phyloP scores from a whole-genome alignment of 2,329 filamentous ascomycete genomes.

The Orbilia quercus region DNA sequence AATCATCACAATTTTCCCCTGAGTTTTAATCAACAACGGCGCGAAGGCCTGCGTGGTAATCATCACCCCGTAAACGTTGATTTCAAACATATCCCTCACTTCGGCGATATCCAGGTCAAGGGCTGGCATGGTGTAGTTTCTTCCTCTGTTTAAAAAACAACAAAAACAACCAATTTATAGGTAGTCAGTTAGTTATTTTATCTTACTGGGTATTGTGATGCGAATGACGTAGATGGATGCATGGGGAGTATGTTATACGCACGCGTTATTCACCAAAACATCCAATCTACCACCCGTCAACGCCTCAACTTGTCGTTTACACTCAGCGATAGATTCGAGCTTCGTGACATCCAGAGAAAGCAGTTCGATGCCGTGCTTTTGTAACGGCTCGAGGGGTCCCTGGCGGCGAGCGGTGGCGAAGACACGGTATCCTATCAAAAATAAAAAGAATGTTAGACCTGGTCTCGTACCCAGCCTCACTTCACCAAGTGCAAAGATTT shows the following conservation, averaged over 20 bases:
- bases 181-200: too few relatives aligned
- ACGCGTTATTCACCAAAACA: constrained; percentile 73
- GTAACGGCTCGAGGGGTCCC: constrained; percentile 66
- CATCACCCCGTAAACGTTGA: constrained; percentile 64
- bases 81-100: constrained; percentile 62
- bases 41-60: constrained; percentile 64
- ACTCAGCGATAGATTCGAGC: constrained; percentile 67
- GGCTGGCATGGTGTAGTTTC: constrained; percentile 61
- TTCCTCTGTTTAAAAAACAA: constrained; percentile 57
- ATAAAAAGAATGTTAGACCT: not conserved
- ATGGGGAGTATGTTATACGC: constrained; percentile 56
- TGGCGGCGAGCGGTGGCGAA: constrained; percentile 70
- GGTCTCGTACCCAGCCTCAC: too few relatives aligned
- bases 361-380: constrained; percentile 66
- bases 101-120: constrained; percentile 60
- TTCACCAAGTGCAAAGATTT: too few relatives aligned
- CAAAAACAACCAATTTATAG: too few relatives aligned
- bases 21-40: constrained; percentile 62
- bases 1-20: constrained; percentile 64
- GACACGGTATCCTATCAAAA: constrained; percentile 66
- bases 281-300: constrained; percentile 69
- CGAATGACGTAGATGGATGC: not conserved
- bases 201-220: constrained; percentile 29
- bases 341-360: constrained; percentile 70
- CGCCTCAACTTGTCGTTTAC: constrained; percentile 65